Conservation (phyloP, 2,329 filamentous ascomycete genomes). For the Penicillium sp. region DNA sequence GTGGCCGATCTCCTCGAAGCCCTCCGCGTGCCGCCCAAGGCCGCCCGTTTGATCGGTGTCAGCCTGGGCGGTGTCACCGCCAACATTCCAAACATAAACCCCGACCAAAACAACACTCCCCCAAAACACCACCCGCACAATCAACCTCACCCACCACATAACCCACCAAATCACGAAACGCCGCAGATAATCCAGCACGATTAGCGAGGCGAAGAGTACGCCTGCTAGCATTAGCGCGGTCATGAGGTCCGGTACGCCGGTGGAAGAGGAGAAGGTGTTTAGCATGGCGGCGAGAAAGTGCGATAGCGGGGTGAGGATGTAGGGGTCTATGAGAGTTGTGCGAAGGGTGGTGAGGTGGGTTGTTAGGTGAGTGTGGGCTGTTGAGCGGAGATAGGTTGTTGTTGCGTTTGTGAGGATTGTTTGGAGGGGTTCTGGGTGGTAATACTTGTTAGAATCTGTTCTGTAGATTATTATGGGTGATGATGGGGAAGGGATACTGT, state of each 20-base stretch:
- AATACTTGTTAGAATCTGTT: neutral
- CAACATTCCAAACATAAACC: conserved; percentile 55
- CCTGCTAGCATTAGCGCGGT: conserved; percentile 54
- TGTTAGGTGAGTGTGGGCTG: conserved; percentile 20
- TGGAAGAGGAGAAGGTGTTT: conserved; percentile 7
- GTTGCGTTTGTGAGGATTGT: conserved; percentile 19
- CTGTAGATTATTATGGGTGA: neutral
- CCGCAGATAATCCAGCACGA: conserved; percentile 68
- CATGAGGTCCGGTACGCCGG: conserved; percentile 36
- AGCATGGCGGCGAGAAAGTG: conserved; percentile 34
- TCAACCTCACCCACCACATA: conserved; percentile 74
- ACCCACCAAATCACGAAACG: conserved; percentile 77
- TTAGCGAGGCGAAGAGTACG: conserved; percentile 64
- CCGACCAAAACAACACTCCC: conserved; percentile 56
- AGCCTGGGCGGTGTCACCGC: conserved; percentile 78
- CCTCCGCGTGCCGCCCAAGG: conserved; percentile 64
- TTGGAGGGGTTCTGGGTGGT: conserved; percentile 23
- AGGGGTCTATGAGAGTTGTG: conserved; percentile 50
- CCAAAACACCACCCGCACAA: conserved; percentile 66
- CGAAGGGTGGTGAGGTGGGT: conserved; percentile 30
- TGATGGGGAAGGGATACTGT: neutral
- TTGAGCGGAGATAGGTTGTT: conserved; percentile 19
- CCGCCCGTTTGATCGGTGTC: conserved; percentile 71
- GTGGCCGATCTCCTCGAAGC: conserved; percentile 66
- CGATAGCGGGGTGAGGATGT: conserved; percentile 47